These are phyloP conservation scores for Ascobolus immersus DNA, from an alignment of 495 filamentous ascomycete genomes.

Conservation along the genomic window DNA sequence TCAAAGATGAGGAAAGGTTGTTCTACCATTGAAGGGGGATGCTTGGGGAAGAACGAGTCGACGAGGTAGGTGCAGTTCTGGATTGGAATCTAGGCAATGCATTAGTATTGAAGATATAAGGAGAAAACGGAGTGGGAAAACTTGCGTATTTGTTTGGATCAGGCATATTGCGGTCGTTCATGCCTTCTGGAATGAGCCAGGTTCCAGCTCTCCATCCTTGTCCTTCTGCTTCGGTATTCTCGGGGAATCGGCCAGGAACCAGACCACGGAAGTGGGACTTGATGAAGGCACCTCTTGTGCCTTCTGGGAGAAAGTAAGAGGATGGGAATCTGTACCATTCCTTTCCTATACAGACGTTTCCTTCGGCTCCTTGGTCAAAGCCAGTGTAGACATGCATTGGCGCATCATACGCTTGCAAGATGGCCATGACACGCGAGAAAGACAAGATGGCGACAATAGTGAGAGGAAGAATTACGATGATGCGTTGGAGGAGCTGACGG, in stretches of 20 bases:
- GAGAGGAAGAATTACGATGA: constrained; percentile 15
- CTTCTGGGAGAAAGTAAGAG: constrained; percentile 62
- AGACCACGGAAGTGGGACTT: constrained; percentile 73
- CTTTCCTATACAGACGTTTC: constrained; percentile 69
- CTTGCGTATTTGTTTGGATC: constrained; percentile 69
- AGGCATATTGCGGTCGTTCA: constrained; percentile 83
- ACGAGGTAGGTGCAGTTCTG: constrained; percentile 58
- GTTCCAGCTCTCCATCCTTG: constrained; percentile 39
- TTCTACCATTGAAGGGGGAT: constrained; percentile 23
- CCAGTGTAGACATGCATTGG: constrained; percentile 48
- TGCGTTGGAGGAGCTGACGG: constrained; percentile 32
- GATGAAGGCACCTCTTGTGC: constrained; percentile 62
- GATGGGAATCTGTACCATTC: constrained; percentile 98
- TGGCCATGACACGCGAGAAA: constrained; percentile 49
- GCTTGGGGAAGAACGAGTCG: constrained; percentile 53
- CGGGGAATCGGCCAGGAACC: constrained; percentile 61
- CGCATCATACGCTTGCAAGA: constrained; percentile 61
- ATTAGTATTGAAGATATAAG: constrained; percentile 4
- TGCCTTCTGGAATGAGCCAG: constrained; percentile 52
- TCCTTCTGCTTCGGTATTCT: constrained; percentile 30
- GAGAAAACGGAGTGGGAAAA: constrained; percentile 6
- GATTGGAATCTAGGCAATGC: constrained; percentile 30
- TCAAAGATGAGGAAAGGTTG: constrained; percentile 58
- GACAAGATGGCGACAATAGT: constrained; percentile 38
- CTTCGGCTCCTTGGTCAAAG: constrained; percentile 25